Evolutionary conservation across 2,329 filamentous ascomycete species (phyloP).

Genomic region (Proliferodiscus dingleyae): DNA sequence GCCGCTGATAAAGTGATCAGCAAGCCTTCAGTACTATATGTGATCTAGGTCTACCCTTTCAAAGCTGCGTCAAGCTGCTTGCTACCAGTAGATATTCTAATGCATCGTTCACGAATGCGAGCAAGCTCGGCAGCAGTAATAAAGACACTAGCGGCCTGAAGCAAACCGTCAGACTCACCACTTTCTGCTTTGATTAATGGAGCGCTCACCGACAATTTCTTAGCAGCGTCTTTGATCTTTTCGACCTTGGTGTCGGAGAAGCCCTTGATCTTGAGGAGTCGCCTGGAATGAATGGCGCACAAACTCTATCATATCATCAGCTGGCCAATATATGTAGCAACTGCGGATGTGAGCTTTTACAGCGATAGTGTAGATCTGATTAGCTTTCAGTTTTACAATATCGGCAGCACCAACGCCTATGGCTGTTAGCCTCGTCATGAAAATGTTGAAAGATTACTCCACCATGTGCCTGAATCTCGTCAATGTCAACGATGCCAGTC

Average conservation of each 20-base stretch:
- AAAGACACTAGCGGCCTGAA: slow-evolving; percentile 57
- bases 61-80: slow-evolving; percentile 63
- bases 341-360: too few species aligned
- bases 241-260: slow-evolving; percentile 68
- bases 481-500: slow-evolving; percentile 55
- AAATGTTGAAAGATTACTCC: slow-evolving; percentile 9
- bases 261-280: slow-evolving; percentile 61
- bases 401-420: slow-evolving; percentile 59
- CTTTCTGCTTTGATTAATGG: not conserved
- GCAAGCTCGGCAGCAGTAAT: slow-evolving; percentile 62
- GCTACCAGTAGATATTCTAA: slow-evolving; percentile 64
- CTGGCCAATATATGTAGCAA: too few species aligned
- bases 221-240: slow-evolving; percentile 63
- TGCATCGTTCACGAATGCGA: slow-evolving; percentile 57
- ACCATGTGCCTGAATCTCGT: slow-evolving; percentile 62
- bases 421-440: slow-evolving; percentile 9
- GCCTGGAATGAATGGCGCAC: slow-evolving; percentile 53
- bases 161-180: slow-evolving; percentile 12
- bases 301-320: slow-evolving; percentile 45
- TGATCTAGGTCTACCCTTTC: slow-evolving; percentile 44
- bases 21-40: not conserved
- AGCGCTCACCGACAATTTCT: slow-evolving; percentile 33
- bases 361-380: slow-evolving; percentile 34
- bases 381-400: slow-evolving; percentile 59
- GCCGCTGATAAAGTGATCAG: slow-evolving; percentile 40